Evolutionary conservation across 2,329 filamentous ascomycete species (phyloP), one percentile per base, ranked within the genome.

Genomic region (Sphaceloma murrayae): DNA sequence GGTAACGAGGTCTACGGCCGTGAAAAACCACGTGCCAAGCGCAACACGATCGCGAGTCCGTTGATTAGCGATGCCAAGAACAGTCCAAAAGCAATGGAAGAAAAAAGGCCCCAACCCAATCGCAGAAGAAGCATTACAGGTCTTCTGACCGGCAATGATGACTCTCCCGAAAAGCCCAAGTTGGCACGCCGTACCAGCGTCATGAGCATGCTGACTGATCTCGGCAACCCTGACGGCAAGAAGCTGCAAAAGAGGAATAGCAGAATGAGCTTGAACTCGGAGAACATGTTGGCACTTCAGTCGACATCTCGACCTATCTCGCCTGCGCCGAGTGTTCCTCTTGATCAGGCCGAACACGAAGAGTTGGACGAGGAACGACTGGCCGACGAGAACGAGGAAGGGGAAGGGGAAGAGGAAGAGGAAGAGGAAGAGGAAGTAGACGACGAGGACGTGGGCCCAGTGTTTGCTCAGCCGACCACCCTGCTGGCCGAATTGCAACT

Each of bases 401-500:
- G 69, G 5, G 65, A 62, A 11, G 61, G 68, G 8, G 67, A 67
- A 3, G 66, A 66, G 3, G 65, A 64, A 3, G 65, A 67, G 3
- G 68, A 70, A 18, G 64, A 69, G 17, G 68, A 65, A 11, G 60
- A 67, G 3, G 64, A 69, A 2, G 55, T 33, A 13, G 54, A 58
- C 26, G 53, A 56, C 7, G 56, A 60, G 18, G 54, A 56, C 8
- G 67, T 67, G 2, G 68, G 71, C 2, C 56, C 69, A 1, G 81
- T 77, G 50, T 72, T 79, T 43, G 85, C 84, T 1, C 74, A 80
- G 3, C 91, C 91, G 1, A 94, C 87, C 1, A 98, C 91, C 0
- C 72, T 98, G 0, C 74, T 98, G 17, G 91, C 91, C 0, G 91
- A 98, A 60, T 69, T 98, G 5, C 86, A 95, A 59, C 67, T 94